These are phyloP conservation scores for Microcyclospora tardicrescens DNA, from an alignment of 2,329 filamentous ascomycete genomes.

Conservation along the genomic window DNA sequence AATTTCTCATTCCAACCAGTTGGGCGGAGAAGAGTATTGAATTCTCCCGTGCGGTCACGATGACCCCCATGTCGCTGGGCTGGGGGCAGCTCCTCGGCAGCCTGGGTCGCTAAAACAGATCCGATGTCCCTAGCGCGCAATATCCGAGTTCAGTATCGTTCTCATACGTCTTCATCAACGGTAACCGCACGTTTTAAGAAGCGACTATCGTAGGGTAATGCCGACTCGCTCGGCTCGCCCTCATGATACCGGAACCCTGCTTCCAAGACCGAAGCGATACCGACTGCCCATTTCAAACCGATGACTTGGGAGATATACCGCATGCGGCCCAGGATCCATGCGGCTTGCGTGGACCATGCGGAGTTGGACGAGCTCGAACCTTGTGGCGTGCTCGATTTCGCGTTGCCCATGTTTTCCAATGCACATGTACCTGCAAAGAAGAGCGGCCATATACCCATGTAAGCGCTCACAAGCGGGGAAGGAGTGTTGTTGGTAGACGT, in stretches of 20 bases:
- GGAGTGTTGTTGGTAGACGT: conserved; percentile 11
- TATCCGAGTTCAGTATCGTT: too few relatives aligned
- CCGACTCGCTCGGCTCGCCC: conserved; percentile 5
- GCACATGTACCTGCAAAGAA: conserved; percentile 23
- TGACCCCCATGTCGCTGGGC: too few relatives aligned
- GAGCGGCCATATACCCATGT: conserved; percentile 20
- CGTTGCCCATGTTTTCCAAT: conserved; percentile 15
- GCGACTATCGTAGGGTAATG: not conserved
- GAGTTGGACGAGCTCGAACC: conserved; percentile 4
- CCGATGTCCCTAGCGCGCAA: too few relatives aligned
- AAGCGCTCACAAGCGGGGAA: conserved; percentile 17
- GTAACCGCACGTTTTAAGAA: not conserved
- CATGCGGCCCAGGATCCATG: conserved; percentile 20
- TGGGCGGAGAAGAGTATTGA: too few relatives aligned
- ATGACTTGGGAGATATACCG: conserved; percentile 16
- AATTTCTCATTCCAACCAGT: too few relatives aligned
- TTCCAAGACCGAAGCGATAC: conserved; percentile 17
- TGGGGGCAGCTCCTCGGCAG: too few relatives aligned
- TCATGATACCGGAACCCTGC: conserved; percentile 17
- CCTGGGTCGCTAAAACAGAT: too few relatives aligned
- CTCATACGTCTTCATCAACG: too few relatives aligned
- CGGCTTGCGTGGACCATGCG: conserved; percentile 14
- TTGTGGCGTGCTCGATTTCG: conserved; percentile 2
- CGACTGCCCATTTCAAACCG: conserved; percentile 19
- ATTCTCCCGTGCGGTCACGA: too few relatives aligned